Conservation (phyloP, 805 yeast species). For the Hanseniaspora thailandica region DNA sequence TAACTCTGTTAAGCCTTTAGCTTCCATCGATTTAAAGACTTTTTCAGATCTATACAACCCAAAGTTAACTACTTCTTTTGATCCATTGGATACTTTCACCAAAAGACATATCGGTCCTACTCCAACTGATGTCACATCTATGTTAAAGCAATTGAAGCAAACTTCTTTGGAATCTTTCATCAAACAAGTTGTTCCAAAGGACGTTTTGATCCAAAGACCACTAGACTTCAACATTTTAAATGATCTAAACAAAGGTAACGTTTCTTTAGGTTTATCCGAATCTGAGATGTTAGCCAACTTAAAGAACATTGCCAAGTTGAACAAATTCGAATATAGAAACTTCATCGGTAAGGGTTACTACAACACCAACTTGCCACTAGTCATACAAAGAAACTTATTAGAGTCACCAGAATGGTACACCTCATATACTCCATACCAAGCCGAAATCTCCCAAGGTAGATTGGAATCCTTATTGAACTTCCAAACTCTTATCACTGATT, state of each 20-base stretch:
- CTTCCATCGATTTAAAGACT: constrained; percentile 10
- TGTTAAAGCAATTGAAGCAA: constrained; percentile 59
- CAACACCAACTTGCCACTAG: constrained; percentile 82
- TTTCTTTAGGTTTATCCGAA: constrained; percentile 68
- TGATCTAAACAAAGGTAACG: constrained; percentile 30
- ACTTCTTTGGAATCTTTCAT: constrained; percentile 60
- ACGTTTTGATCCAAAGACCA: constrained; percentile 57
- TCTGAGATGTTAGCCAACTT: constrained; percentile 64
- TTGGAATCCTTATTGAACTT: constrained; percentile 79
- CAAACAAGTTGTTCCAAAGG: constrained; percentile 60
- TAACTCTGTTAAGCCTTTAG: constrained; percentile 28
- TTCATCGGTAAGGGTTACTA: constrained; percentile 92
- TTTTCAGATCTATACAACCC: constrained; percentile 14
- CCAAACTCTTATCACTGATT: constrained; percentile 82
- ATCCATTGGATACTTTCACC: constrained; percentile 61
- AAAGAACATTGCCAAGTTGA: constrained; percentile 58
- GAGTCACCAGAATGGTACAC: constrained; percentile 99
- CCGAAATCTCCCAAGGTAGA: constrained; percentile 95
- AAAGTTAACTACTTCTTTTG: constrained; percentile 24
- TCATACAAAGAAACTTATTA: constrained; percentile 78
- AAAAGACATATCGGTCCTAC: constrained; percentile 86
- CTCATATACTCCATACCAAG: constrained; percentile 96
- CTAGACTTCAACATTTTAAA: constrained; percentile 35
- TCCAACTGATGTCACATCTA: constrained; percentile 46
- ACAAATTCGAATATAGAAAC: constrained; percentile 52